Evolutionary conservation across 768 basidiomycete species (phyloP).

Genomic region (Kwoniella mangroviensis): DNA sequence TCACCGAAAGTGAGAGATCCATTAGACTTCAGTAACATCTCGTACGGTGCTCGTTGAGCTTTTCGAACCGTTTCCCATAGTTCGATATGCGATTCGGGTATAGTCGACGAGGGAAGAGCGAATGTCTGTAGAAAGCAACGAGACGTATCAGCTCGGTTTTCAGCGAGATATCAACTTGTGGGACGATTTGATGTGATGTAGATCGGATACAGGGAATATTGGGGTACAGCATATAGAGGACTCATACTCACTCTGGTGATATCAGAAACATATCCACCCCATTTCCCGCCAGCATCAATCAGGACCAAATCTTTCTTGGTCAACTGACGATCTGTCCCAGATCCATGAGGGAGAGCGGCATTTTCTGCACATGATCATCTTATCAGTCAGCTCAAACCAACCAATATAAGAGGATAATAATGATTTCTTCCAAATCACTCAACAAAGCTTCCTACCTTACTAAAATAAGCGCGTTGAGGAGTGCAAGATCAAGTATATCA

Average conservation of each 20-base stretch:
- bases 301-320: slow-evolving; percentile 68
- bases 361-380: slow-evolving; percentile 64
- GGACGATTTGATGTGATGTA: not conserved
- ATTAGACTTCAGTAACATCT: slow-evolving; percentile 58
- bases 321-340: slow-evolving; percentile 71
- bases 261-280: slow-evolving; percentile 78
- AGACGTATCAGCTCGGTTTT: not conserved
- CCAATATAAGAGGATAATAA: not conserved
- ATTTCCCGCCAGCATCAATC: slow-evolving; percentile 72
- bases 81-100: slow-evolving; percentile 63
- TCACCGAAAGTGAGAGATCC: slow-evolving; percentile 22
- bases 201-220: not conserved
- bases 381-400: not conserved
- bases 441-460: too few species aligned
- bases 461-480: too few species aligned
- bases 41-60: slow-evolving; percentile 68
- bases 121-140: slow-evolving; percentile 63
- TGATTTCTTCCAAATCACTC: too few species aligned
- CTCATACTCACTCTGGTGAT: slow-evolving; percentile 69
- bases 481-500: not conserved
- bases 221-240: not conserved
- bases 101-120: slow-evolving; percentile 65
- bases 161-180: not conserved
- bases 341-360: slow-evolving; percentile 83
- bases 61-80: slow-evolving; percentile 71